These are phyloP conservation scores for Alternaria arborescens DNA, from an alignment of 2,329 filamentous ascomycete species.

Conservation along the genomic window DNA sequence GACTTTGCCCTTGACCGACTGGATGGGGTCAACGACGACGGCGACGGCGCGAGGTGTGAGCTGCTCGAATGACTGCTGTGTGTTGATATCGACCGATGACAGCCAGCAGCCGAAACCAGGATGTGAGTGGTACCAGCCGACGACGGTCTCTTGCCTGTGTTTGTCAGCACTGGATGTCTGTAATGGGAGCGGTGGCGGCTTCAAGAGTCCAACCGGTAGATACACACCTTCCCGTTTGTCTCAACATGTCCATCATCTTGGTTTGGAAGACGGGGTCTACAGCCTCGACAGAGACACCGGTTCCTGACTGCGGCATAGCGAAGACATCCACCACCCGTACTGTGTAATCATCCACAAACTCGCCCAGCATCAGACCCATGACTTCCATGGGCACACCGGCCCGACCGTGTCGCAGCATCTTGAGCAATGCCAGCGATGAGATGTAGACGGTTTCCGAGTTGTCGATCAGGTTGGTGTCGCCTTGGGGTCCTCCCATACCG, in stretches of 20 bases:
- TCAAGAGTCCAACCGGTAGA: background rate
- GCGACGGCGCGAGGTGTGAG: constrained; percentile 95
- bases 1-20: constrained; percentile 99
- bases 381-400: constrained; percentile 99
- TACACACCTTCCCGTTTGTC: constrained; percentile 87
- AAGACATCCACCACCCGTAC: constrained; percentile 98
- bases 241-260: constrained; percentile 99
- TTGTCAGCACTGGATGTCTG: constrained; percentile 25
- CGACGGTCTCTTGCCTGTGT: constrained; percentile 87
- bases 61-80: constrained; percentile 99
- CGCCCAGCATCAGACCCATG: constrained; percentile 98
- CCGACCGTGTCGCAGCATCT: constrained; percentile 97
- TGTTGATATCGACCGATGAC: constrained; percentile 99
- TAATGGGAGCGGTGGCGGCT: constrained; percentile 1
- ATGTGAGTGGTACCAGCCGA: constrained; percentile 99
- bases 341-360: constrained; percentile 99
- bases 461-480: constrained; percentile 91
- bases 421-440: constrained; percentile 93
- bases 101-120: constrained; percentile 99
- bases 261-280: constrained; percentile 99
- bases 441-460: constrained; percentile 99
- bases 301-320: constrained; percentile 98
- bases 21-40: constrained; percentile 97
- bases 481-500: constrained; percentile 66
- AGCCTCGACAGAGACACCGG: constrained; percentile 96